phyloP scores from a whole-genome alignment of 306 rosid genomes.

The Begonia loranthoides region DNA sequence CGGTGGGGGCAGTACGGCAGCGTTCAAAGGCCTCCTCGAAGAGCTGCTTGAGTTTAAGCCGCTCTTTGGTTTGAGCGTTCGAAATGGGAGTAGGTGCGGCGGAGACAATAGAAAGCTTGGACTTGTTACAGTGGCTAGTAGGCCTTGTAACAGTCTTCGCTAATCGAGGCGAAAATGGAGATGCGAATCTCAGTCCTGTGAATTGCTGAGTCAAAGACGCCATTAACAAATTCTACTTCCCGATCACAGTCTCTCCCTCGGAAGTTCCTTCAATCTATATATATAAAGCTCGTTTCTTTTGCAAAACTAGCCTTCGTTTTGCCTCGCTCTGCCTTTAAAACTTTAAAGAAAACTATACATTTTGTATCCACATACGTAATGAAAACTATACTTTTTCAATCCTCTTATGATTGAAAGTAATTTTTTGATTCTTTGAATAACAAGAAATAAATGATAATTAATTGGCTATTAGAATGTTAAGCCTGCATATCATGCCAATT shows the following conservation, averaged over 20 bases:
- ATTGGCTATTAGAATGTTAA: too few species aligned
- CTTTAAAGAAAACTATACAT: too few species aligned
- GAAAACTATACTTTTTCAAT: too few species aligned
- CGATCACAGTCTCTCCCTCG: not conserved
- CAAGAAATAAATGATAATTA: too few species aligned
- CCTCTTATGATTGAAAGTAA: too few species aligned
- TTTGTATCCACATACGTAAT: too few species aligned
- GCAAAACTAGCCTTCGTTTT: too few species aligned
- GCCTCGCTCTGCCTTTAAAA: too few species aligned
- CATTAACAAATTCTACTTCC: constrained; percentile 12
- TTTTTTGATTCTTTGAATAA: too few species aligned
- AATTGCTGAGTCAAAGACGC: constrained; percentile 58
- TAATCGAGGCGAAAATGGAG: constrained; percentile 35
- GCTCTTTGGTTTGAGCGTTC: constrained; percentile 61
- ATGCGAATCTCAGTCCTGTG: constrained; percentile 40
- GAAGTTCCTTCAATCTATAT: too few species aligned
- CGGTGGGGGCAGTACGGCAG: constrained; percentile 60
- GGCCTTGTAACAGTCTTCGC: constrained; percentile 25
- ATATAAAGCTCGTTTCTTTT: too few species aligned
- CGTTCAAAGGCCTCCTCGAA: constrained; percentile 73
- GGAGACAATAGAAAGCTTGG: constrained; percentile 21
- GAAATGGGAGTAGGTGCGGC: constrained; percentile 32
- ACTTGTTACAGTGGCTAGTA: constrained; percentile 14
- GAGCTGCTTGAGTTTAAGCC: constrained; percentile 40
- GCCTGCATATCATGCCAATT: too few species aligned